Evolutionary conservation across 208 protist genomes (phyloP).

Genomic region (Trichomonas vaginalis): DNA sequence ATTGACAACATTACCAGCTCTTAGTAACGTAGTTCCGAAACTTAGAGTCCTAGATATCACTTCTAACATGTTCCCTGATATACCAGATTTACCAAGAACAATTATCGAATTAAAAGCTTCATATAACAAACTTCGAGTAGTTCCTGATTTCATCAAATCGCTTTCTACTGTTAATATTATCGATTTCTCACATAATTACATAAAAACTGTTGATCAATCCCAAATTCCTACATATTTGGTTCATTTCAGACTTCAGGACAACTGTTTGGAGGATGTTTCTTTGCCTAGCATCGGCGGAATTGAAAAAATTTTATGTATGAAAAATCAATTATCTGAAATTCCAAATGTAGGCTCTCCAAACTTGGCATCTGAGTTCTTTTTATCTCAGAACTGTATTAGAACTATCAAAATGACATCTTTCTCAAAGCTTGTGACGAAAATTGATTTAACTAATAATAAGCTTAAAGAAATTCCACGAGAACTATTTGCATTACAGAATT

Average conservation of each 20-base stretch:
- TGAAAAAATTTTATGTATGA: neutral
- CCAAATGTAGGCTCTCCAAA: neutral
- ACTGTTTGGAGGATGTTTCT: neutral
- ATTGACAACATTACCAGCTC: neutral
- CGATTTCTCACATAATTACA: neutral
- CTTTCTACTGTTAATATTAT: neutral
- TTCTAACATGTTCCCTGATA: neutral
- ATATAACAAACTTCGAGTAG: neutral
- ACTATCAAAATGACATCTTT: neutral
- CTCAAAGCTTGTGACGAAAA: neutral
- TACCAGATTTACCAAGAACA: neutral
- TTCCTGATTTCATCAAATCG: neutral
- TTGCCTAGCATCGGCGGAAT: neutral
- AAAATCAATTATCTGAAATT: neutral
- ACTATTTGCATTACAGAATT: neutral
- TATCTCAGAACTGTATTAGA: neutral
- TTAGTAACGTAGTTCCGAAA: neutral
- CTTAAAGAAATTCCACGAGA: neutral
- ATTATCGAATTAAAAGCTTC: neutral
- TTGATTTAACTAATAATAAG: neutral
- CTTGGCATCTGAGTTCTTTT: neutral
- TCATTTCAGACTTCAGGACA: neutral
- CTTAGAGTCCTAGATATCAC: neutral
- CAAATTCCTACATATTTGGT: neutral
- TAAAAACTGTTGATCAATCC: neutral